Base-by-base conservation (phyloP, 169 alveolate species). In the Cytauxzoon felis region DNA sequence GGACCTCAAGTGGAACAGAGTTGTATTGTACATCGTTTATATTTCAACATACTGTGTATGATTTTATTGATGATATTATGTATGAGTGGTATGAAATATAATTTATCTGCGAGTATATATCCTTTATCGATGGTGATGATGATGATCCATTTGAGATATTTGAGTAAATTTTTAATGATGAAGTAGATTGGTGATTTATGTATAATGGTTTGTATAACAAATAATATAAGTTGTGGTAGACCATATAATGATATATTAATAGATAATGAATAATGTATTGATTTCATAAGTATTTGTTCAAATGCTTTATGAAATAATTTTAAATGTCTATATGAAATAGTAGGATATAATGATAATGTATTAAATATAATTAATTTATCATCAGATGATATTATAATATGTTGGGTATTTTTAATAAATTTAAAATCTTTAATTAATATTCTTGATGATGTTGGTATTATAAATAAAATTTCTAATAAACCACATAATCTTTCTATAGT, bases 61-160 rank as follows among this genome's bases (percentile, higher is more conserved):
- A n/a, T n/a, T n/a, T n/a, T n/a, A n/a, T 48, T 24, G 43, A 66
- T 66, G 27, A 66, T 34, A 1, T 57, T 49, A 18, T n/a, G 24
- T 2, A 66, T 51, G 30, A 66, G 58, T 27, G 53, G 3, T 52
- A 56, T 26, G 49, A 66, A 51, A 18, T 61, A 58, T 1, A 41
- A 60, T 0, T 30, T 9, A 38, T 66, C 78, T n/a, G 73, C 73
- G 19, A 66, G 23, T 5, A 33, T 59, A 1, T 57, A 11, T 9
- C 78, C 90, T 63, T 82, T 78, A 49, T 82, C 90, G 40, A 82
- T 82, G 8, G 81, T 78, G 30, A 82, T 61, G 5, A 82, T 68
- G 16, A 82, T 41, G 1, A 82, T 47, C 84, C 88, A 82, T 43
- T 82, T 82, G 40, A 82, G 62, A 36, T 82, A 82, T 50, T 82